Evolutionary conservation across 176 grass and related monocot genomes (phyloP).

Genomic region (Urochloa ruziziensis): DNA sequence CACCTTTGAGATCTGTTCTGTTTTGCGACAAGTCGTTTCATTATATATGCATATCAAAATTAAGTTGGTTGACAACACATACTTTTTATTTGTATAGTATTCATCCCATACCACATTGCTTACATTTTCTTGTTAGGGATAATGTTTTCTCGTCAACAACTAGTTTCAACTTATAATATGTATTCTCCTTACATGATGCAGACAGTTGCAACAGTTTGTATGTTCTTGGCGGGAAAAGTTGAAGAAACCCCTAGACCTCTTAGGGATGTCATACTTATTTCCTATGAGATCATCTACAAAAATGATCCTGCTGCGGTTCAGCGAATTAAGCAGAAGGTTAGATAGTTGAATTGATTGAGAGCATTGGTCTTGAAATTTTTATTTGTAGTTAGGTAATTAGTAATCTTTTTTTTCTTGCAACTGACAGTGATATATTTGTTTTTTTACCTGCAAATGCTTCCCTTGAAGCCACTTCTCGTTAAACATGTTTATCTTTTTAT

Average conservation of each 20-base stretch:
- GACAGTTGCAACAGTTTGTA: conserved; percentile 94
- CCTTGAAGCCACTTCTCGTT: not conserved
- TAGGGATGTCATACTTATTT: conserved; percentile 92
- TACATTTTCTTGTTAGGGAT: not conserved
- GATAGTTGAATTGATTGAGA: not conserved
- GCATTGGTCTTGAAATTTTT: conserved; percentile 1
- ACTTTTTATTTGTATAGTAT: conserved; percentile 6
- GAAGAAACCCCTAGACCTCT: conserved; percentile 85
- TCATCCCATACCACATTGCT: not conserved
- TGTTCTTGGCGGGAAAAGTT: conserved; percentile 98
- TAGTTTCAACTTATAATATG: not conserved
- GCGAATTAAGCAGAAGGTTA: conserved; percentile 90
- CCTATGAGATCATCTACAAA: conserved; percentile 94
- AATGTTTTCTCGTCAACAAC: not conserved
- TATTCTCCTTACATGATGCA: conserved; percentile 34
- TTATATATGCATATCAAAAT: not conserved
- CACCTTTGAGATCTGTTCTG: not conserved
- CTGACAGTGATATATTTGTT: not conserved
- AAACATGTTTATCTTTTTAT: not conserved
- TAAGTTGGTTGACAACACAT: not conserved
- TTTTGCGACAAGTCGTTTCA: not conserved
- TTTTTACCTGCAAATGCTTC: not conserved
- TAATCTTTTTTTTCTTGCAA: not conserved
- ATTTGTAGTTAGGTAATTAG: not conserved
- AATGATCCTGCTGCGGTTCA: conserved; percentile 77